Percentiles rank a stretch among this genome's conserved stretches.
phyloP scores from a whole-genome alignment of 2,329 filamentous ascomycete species.

The Aspergillus felis region DNA sequence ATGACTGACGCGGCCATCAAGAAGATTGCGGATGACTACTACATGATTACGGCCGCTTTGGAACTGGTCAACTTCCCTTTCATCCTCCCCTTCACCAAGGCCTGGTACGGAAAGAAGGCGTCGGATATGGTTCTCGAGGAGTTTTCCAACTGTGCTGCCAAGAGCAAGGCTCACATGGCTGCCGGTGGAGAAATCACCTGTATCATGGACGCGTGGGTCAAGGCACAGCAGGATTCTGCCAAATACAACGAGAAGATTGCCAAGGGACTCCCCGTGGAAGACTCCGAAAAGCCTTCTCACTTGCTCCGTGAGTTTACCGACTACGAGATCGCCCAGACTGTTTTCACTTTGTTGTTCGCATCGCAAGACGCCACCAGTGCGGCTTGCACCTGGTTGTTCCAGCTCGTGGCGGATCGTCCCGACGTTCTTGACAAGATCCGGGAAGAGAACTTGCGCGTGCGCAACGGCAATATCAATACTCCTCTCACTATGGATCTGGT shows the following conservation, averaged over 20 bases:
- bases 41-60: slow-evolving; percentile 88
- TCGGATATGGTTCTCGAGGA: slow-evolving; percentile 87
- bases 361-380: slow-evolving; percentile 96
- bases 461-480: slow-evolving; percentile 69
- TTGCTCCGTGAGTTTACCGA: slow-evolving; percentile 83
- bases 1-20: slow-evolving; percentile 86
- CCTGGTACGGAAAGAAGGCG: slow-evolving; percentile 96
- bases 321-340: slow-evolving; percentile 84
- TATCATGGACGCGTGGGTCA: slow-evolving; percentile 94
- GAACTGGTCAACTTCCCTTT: slow-evolving; percentile 98
- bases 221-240: slow-evolving; percentile 80
- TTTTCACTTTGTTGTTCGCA: slow-evolving; percentile 96
- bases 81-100: slow-evolving; percentile 90
- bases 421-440: slow-evolving; percentile 85
- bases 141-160: slow-evolving; percentile 86
- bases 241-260: slow-evolving; percentile 75
- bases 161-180: slow-evolving; percentile 88
- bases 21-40: slow-evolving; percentile 95
- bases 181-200: slow-evolving; percentile 82
- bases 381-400: slow-evolving; percentile 91
- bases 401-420: slow-evolving; percentile 89
- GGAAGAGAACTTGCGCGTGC: slow-evolving; percentile 77
- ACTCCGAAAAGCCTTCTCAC: slow-evolving; percentile 74
- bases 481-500: slow-evolving; percentile 77
- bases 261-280: slow-evolving; percentile 64